Conservation (phyloP, 1,139 yeast species). For the Yamadazyma taylorii region DNA sequence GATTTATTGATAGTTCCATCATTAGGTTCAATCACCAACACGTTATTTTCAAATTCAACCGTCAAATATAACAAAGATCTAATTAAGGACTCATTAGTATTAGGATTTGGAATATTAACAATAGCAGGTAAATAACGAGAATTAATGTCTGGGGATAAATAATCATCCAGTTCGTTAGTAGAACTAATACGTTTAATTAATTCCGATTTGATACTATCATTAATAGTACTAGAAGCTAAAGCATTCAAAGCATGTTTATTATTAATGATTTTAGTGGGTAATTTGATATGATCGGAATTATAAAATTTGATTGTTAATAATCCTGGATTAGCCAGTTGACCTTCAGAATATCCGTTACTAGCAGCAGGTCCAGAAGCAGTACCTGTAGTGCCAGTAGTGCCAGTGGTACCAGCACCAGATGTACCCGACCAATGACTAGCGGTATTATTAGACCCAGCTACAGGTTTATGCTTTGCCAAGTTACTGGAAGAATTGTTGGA, state of each 20-base stretch:
- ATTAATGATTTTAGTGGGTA: constrained; percentile 61
- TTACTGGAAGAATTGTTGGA: constrained; percentile 5
- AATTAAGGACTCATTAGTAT: constrained; percentile 39
- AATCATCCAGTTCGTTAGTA: constrained; percentile 26
- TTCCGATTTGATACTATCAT: constrained; percentile 37
- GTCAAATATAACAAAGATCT: constrained; percentile 67
- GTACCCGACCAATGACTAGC: too few species aligned
- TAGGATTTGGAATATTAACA: constrained; percentile 52
- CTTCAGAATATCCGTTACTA: constrained; percentile 11
- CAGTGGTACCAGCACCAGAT: neutral
- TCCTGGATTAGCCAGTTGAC: constrained; percentile 50
- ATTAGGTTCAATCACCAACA: constrained; percentile 78
- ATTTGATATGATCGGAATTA: constrained; percentile 55
- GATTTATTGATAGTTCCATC: constrained; percentile 59
- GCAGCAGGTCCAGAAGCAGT: constrained; percentile 19
- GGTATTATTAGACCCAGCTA: too few species aligned
- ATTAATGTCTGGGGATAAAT: constrained; percentile 33
- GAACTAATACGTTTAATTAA: constrained; percentile 31
- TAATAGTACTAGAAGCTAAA: constrained; percentile 49
- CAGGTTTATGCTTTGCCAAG: constrained; percentile 1
- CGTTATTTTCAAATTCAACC: constrained; percentile 78
- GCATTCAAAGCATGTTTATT: constrained; percentile 53
- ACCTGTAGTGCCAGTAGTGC: neutral
- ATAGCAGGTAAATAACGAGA: constrained; percentile 63
- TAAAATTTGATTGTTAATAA: constrained; percentile 69